Evolutionary conservation across 345 rosid genomes (phyloP), one percentile per base, ranked within the genome.

Genomic region (Barbarea vulgaris): DNA sequence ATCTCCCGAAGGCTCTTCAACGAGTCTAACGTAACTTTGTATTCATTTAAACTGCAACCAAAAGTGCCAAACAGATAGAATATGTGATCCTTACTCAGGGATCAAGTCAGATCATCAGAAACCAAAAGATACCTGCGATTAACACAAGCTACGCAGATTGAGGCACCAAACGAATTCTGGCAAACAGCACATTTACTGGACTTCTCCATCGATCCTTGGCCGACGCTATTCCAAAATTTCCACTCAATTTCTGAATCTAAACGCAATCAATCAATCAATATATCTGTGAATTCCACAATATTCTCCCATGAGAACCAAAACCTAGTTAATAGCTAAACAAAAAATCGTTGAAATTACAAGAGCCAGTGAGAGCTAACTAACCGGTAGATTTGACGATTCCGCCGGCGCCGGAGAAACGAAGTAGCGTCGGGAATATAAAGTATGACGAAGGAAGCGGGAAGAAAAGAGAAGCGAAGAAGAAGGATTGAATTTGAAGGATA

Each of bases 61-160:
- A 52, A 52, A 50, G 11, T 13, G 14, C 18, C 75, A 58, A 25
- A 51, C 7, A 44, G 33, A n/a, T n/a, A n/a, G n/a, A 39, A 60
- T n/a, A 7, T 30, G 36, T 19, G 15, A 36, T 37, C 27, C n/a
- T 37, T 36, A 3, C 25, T 52, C 18, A 7, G 21, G 0, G 42
- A 31, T 30, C 59, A 34, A 36, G 1, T 9, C 25, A 63, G 36
- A 22, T 52, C 7, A 28, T 33, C 14, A 33, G 31, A 42, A 47
- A 19, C 14, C 9, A 51, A 52, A 59, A 9, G 41, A 31, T 79
- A 86, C 98, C 96, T 85, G 84, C 80, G 87, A 83, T 95, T 95
- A 55, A 90, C 97, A 78, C 99, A 92, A 63, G 39, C 63, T 6
- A 84, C 73, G 56, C 98, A 95, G 58, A 95, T 77, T 25, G 97